Base-by-base conservation (phyloP, 2,329 filamentous ascomycete species). In the Knufia petricola region DNA sequence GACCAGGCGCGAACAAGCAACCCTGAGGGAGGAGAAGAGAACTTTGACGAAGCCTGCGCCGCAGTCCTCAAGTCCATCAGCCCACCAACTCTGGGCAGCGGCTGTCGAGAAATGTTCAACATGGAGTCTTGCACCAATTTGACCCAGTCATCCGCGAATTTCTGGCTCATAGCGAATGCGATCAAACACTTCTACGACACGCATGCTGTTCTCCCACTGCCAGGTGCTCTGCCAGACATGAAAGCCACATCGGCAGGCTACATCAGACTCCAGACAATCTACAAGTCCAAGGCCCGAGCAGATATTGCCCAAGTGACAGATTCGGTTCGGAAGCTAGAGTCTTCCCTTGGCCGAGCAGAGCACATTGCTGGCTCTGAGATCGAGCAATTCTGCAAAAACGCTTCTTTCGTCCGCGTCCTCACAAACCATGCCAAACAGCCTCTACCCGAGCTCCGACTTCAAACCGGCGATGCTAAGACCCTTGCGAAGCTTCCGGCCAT, bases 351-450 rank as follows among this genome's bases (percentile, higher is more conserved):
- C 63, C 65, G 78, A 65, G 56, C 61, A 63, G 13, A 20, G 15
- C 54, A 61, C 2, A 75, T 94, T 49, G 74, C 84, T 40, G 72
- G 79, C 38, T 77, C 78, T 46, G 87, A 95, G 59, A 82, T 96
- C 39, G 89, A 95, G 61, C 73, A 84, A 30, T 96, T 95, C 66
- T 96, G 90, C 76, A 95, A 94, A 68, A 94, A 94, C 58, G 90
- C 89, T 43, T 85, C 85, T 40, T 92, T 94, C 63, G 84, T 95
- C 63, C 94, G 92, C 67, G 77, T 96, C 41, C 82, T 96, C 50
- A 84, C 84, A 23, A 79, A 79, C 15, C 68, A 73, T 23, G 68
- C 71, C 2, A 72, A 24, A 55, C 74, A n/a, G 9, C 28, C 40
- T 1, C 43, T 58, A 10, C 49, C 55, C 4, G 39, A 50, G 2